Base-by-base conservation (phyloP, 2,329 filamentous ascomycete genomes). In the Hypoxylon sp. region DNA sequence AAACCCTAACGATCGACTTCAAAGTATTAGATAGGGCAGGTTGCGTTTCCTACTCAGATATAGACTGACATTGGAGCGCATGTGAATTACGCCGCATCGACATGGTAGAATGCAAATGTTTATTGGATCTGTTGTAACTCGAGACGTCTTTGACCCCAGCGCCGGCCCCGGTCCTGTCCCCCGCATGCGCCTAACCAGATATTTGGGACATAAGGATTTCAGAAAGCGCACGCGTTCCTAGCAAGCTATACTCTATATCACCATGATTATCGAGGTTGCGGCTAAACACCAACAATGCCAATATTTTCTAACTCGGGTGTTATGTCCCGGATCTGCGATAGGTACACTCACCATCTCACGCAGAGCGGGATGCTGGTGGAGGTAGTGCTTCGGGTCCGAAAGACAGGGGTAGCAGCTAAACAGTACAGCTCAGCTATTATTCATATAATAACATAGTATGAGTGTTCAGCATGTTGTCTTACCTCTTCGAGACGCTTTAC, bases 401-500 rank as follows among this genome's bases (percentile, higher is more conserved):
- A 0, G 86, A 88, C 63, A 87, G 69, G 1, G 86, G 86, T 26
- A 89, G 75, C 51, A 89, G 72, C 86, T 89, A 55, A 29, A 19
- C 19, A 23, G n/a, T n/a, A n/a, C n/a, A n/a, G n/a, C n/a, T n/a
- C n/a, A n/a, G n/a, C n/a, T n/a, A n/a, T n/a, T n/a, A n/a, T n/a
- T n/a, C n/a, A n/a, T n/a, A n/a, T n/a, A n/a, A n/a, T n/a, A n/a
- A n/a, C n/a, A n/a, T n/a, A n/a, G n/a, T n/a, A n/a, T n/a, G n/a
- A n/a, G n/a, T n/a, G n/a, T n/a, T n/a, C 30, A 32, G n/a, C 23
- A 46, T 13, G 49, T n/a, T 29, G 19, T 64, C 76, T 64, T 67
- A 86, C 84, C 74, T 90, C 79, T 59, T 85, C 83, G 48, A 96
- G 75, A 16, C 78, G 88, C 73, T 84, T 77, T 16, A 90, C 83